phyloP scores from a whole-genome alignment of 1,284 basidiomycete genomes.

The Papiliotrema terrestris region DNA sequence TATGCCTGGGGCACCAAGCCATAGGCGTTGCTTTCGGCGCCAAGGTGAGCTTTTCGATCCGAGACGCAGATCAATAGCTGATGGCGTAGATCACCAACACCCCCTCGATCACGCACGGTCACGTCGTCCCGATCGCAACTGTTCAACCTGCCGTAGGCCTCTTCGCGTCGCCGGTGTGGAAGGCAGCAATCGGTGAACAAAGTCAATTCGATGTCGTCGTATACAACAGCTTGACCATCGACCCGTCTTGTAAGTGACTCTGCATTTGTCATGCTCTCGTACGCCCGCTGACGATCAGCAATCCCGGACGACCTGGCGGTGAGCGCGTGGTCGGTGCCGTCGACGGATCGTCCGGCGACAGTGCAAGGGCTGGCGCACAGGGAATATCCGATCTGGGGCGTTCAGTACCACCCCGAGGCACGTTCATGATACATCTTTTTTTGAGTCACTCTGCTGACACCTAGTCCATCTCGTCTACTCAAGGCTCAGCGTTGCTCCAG shows the following conservation, averaged over 20 bases:
- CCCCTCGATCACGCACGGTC: slow-evolving; percentile 62
- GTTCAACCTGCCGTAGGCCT: slow-evolving; percentile 25
- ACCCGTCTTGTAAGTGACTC: slow-evolving; percentile 33
- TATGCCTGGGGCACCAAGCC: slow-evolving; percentile 91
- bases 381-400: slow-evolving; percentile 76
- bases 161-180: slow-evolving; percentile 33
- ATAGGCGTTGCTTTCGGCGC: slow-evolving; percentile 76
- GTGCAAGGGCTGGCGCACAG: slow-evolving; percentile 56
- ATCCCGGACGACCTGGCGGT: slow-evolving; percentile 51
- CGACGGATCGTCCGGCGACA: slow-evolving; percentile 30
- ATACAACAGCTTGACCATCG: slow-evolving; percentile 61
- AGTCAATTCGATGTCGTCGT: slow-evolving; percentile 68
- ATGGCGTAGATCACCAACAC: slow-evolving; percentile 46
- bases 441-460: not conserved
- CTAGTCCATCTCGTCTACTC: slow-evolving; percentile 51
- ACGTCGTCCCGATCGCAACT: slow-evolving; percentile 60
- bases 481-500: slow-evolving; percentile 42
- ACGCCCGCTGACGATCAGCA: slow-evolving; percentile 18
- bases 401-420: slow-evolving; percentile 91
- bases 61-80: not conserved
- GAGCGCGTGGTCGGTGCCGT: slow-evolving; percentile 49
- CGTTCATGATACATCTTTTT: not conserved
- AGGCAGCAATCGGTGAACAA: slow-evolving; percentile 2
- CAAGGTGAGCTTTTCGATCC: slow-evolving; percentile 49
- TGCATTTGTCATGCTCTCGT: not conserved